Conservation (phyloP, 108 stramenopile species). For the Pseudonitzschia multiseries region DNA sequence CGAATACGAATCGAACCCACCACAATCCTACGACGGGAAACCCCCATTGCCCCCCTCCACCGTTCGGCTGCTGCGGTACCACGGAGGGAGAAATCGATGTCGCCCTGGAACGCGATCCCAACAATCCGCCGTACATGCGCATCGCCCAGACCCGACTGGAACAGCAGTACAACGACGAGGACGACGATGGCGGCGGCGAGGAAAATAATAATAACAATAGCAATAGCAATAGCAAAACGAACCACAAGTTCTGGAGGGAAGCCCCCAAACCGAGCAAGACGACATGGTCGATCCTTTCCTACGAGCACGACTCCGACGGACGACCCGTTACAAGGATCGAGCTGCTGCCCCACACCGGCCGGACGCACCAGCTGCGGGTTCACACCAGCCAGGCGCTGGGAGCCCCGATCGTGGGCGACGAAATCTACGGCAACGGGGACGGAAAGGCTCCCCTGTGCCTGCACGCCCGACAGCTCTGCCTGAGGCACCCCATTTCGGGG, state of each 20-base stretch:
- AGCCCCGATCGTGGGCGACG: constrained; percentile 84
- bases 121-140: constrained; percentile 77
- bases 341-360: constrained; percentile 59
- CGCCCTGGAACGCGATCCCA: constrained; percentile 71
- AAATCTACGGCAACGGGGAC: constrained; percentile 57
- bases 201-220: not conserved
- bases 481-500: constrained; percentile 62
- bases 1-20: no score
- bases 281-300: constrained; percentile 44
- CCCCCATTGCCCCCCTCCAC: not conserved
- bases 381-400: constrained; percentile 73
- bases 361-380: constrained; percentile 83
- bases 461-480: constrained; percentile 58
- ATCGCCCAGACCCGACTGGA: constrained; percentile 36
- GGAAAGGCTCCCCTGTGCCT: constrained; percentile 45
- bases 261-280: constrained; percentile 61
- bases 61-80: not conserved
- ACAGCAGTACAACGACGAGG: not conserved
- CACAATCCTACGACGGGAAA: no score
- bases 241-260: constrained; percentile 58
- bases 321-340: constrained; percentile 57
- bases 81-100: constrained; percentile 67
- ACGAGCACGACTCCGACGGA: constrained; percentile 29
- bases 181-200: constrained; percentile 38
- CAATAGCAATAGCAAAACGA: not conserved